Evolutionary conservation across 1,139 yeast genomes (phyloP).

Genomic region (Blastobotrys niveus): DNA sequence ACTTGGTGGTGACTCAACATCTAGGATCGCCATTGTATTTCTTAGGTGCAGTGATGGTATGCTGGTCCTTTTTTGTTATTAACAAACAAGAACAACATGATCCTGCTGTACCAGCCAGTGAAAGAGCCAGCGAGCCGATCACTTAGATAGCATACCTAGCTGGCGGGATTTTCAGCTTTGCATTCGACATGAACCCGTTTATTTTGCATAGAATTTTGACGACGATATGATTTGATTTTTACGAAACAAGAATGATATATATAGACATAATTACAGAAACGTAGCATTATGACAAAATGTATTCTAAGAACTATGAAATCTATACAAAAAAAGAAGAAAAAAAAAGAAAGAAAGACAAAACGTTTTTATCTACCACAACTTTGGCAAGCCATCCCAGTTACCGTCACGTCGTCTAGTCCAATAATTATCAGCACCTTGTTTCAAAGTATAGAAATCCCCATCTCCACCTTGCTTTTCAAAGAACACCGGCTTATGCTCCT

Average conservation of each 20-base stretch:
- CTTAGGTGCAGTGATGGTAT: slow-evolving; percentile 73
- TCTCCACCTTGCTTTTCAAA: slow-evolving; percentile 37
- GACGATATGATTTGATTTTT: too few relatives aligned
- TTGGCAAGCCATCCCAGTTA: slow-evolving; percentile 33
- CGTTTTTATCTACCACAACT: slow-evolving; percentile 29
- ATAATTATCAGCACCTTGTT: slow-evolving; percentile 60
- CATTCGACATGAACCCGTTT: too few relatives aligned
- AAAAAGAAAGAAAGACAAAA: too few relatives aligned
- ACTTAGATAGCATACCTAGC: too few relatives aligned
- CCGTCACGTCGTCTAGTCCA: slow-evolving; percentile 57
- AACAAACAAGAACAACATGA: slow-evolving; percentile 71
- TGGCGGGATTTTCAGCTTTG: too few relatives aligned
- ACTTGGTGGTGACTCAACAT: slow-evolving; percentile 65
- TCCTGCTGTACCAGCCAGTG: slow-evolving; percentile 9
- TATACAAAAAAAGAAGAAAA: too few relatives aligned
- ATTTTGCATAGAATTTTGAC: too few relatives aligned
- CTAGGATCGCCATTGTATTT: slow-evolving; percentile 56
- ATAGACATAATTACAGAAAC: too few relatives aligned
- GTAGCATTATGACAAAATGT: too few relatives aligned
- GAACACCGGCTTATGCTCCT: slow-evolving; percentile 52
- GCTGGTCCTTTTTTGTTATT: slow-evolving; percentile 75
- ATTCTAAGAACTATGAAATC: too few relatives aligned
- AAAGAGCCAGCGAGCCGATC: too few relatives aligned
- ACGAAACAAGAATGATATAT: too few relatives aligned
- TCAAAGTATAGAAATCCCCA: slow-evolving; percentile 57